phyloP scores from a whole-genome alignment of 805 yeast species.

The Wickerhamomyces subpelliculosus region DNA sequence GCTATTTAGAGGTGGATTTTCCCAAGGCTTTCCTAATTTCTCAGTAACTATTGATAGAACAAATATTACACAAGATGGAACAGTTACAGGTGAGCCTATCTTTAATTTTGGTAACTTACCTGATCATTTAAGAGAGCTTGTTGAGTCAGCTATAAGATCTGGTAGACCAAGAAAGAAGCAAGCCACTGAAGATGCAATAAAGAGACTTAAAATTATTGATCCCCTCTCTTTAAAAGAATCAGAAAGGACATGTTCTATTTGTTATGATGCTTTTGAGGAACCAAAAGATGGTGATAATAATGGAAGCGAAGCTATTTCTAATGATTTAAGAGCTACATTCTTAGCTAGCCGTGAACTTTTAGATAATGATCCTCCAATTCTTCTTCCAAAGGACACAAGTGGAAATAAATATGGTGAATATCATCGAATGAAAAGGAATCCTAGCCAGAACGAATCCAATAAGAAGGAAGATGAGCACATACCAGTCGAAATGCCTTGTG shows the following conservation, averaged over 20 bases:
- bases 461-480: conserved; percentile 35
- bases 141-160: conserved; percentile 4
- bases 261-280: conserved; percentile 16
- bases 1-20: conserved; percentile 14
- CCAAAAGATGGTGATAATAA: not conserved
- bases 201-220: conserved; percentile 7
- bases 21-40: conserved; percentile 9
- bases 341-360: not conserved
- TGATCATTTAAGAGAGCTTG: conserved; percentile 8
- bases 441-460: not conserved
- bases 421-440: not conserved
- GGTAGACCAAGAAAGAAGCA: conserved; percentile 5
- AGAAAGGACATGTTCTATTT: conserved; percentile 14
- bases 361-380: conserved; percentile 13
- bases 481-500: conserved; percentile 76
- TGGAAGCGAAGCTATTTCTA: not conserved
- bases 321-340: conserved; percentile 3
- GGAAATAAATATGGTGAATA: conserved; percentile 8
- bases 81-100: conserved; percentile 8
- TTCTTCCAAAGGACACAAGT: conserved; percentile 11
- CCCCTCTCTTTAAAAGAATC: conserved; percentile 4
- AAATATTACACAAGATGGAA: conserved; percentile 8
- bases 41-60: conserved; percentile 15
- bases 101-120: conserved; percentile 13
- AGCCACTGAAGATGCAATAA: conserved; percentile 18